These are phyloP conservation scores for Madurella fahalii DNA, from an alignment of 2,329 filamentous ascomycete genomes.

Conservation along the genomic window DNA sequence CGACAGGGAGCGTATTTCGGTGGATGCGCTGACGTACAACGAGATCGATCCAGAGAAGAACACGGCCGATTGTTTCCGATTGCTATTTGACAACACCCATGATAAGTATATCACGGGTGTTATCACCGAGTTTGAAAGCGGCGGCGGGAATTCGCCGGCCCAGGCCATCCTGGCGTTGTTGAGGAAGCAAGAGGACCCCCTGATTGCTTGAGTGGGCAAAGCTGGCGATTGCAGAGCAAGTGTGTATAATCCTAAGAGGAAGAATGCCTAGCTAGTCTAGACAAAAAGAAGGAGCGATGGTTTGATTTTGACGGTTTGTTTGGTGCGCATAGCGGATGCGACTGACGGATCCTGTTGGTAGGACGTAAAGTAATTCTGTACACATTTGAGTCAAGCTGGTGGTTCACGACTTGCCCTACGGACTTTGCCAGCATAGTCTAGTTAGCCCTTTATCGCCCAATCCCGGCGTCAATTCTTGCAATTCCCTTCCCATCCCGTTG, in stretches of 20 bases:
- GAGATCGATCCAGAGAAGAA: constrained; percentile 77
- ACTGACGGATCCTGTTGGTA: background rate
- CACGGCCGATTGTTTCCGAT: constrained; percentile 49
- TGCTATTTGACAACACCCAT: constrained; percentile 90
- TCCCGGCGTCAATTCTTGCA: background rate
- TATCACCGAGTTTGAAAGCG: constrained; percentile 89
- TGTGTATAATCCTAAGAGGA: background rate
- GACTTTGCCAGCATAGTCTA: background rate
- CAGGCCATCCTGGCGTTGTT: constrained; percentile 71
- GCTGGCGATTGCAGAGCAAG: background rate
- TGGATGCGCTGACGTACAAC: constrained; percentile 91
- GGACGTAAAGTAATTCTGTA: background rate
- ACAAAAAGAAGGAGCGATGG: background rate
- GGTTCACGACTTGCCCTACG: background rate
- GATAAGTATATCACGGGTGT: constrained; percentile 84
- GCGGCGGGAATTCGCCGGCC: constrained; percentile 80
- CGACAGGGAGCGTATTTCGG: constrained; percentile 74
- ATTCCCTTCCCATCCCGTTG: background rate
- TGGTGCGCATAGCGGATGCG: background rate
- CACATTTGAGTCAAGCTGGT: background rate
- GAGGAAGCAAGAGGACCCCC: constrained; percentile 54
- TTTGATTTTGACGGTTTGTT: background rate
- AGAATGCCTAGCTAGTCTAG: constrained; percentile 4
- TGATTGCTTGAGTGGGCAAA: constrained; percentile 32
- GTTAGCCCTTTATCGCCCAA: background rate